Conservation (phyloP, 495 filamentous ascomycete genomes). For the Aspergillus mulundensis region DNA sequence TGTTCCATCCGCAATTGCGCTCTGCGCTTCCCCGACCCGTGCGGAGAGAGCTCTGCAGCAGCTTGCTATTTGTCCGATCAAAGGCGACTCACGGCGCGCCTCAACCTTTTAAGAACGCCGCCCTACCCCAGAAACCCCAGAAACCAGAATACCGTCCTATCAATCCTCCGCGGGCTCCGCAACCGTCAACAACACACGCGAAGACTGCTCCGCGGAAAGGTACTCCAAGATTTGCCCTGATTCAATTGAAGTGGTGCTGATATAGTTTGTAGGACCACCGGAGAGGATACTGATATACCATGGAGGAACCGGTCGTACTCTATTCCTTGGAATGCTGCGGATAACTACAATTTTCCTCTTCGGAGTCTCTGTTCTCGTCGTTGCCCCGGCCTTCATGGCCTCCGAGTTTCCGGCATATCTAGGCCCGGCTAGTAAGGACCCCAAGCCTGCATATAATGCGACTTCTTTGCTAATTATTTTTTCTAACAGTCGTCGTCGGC, state of each 20-base stretch:
- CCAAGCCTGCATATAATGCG: background rate
- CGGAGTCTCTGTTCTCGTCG: slow-evolving; percentile 55
- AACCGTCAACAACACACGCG: slow-evolving; percentile 20
- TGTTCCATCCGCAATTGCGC: slow-evolving; percentile 36
- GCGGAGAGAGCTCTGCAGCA: slow-evolving; percentile 27
- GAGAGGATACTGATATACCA: slow-evolving; percentile 69
- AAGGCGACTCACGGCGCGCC: slow-evolving; percentile 28
- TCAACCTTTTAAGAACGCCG: slow-evolving; percentile 26
- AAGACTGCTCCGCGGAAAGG: slow-evolving; percentile 31
- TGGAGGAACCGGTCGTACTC: slow-evolving; percentile 60
- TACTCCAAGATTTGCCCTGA: slow-evolving; percentile 6
- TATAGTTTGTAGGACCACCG: slow-evolving; percentile 30
- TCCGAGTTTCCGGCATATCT: slow-evolving; percentile 44
- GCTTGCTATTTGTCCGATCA: slow-evolving; percentile 24
- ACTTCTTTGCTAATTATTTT: background rate
- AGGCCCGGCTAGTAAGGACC: slow-evolving; percentile 42
- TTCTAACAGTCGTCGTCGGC: slow-evolving; percentile 47
- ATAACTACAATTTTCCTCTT: slow-evolving; percentile 68
- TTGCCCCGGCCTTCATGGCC: slow-evolving; percentile 55
- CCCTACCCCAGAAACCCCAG: slow-evolving; percentile 11
- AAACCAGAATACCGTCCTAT: slow-evolving; percentile 22
- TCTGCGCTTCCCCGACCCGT: slow-evolving; percentile 21
- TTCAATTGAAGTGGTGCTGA: slow-evolving; percentile 14
- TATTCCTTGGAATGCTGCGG: slow-evolving; percentile 65
- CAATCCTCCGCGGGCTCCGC: slow-evolving; percentile 10